Base-by-base conservation (phyloP, 257 asterid genomes). In the Nicotiana tabacum region DNA sequence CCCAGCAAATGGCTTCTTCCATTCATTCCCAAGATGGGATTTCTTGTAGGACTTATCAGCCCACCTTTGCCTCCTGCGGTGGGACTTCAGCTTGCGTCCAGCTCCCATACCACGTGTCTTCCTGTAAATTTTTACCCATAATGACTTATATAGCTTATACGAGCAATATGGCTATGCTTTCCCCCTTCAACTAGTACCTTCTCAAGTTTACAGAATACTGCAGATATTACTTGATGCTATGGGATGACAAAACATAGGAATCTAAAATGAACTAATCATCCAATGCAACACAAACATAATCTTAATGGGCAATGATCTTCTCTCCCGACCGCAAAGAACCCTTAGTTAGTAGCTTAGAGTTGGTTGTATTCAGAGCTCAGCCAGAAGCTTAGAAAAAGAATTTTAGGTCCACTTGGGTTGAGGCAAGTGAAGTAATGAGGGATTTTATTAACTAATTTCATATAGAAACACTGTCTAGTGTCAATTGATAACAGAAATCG, bases 71-170 rank as follows among this genome's bases (percentile, higher is more conserved):
- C 86, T 83, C 30, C 89, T 91, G 5, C 97, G 93, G 88, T 92
- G 97, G 86, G 92, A 87, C 92, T 85, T 87, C 90, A 92, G 91
- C 89, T 92, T 92, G 91, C 97, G 95, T 9, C 92, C 97, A 82
- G 95, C 93, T 92, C 97, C 97, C 95, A 92, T 91, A 39, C 97
- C 97, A 66, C 95, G 92, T 32, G 97, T 92, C 86, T 92, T 92
- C 85, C 97, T 92, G 80, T 15, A 83, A 82, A 58, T 37, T 15
- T 39, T 24, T 12, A 3, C 79, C 61, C 79, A 24, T 53, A 46
- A 72, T 11, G 37, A 72, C 60, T 12, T 13, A 12, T 24, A 72
- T 46, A 46, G 78, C 15, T 13, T 6, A 12, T 12, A 48, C n/a
- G 6, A 48, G 79, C 24, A 72, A 46, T 43, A 48, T 48, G 8